phyloP scores from a whole-genome alignment of 2,329 filamentous ascomycete genomes.

The Neoscytalidium dimidiatum region DNA sequence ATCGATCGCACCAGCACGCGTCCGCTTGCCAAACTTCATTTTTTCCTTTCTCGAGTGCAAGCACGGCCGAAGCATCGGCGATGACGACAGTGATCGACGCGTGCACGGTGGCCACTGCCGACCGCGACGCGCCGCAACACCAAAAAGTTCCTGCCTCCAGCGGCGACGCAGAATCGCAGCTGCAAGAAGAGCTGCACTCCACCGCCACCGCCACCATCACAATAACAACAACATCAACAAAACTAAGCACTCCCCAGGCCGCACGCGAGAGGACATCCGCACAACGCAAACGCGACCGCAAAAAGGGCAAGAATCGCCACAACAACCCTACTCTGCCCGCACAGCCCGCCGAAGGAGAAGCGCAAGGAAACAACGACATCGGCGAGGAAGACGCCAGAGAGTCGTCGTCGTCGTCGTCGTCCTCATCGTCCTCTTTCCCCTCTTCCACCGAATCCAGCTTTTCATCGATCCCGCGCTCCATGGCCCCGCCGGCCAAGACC shows the following conservation, averaged over 20 bases:
- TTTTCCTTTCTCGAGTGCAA: neutral
- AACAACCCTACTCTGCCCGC: neutral
- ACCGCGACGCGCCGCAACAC: constrained; percentile 13
- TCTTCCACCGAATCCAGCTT: neutral
- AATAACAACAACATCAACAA: no score
- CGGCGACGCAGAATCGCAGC: neutral
- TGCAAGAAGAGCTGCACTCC: neutral
- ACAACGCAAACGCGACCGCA: neutral
- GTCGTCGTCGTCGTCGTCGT: neutral
- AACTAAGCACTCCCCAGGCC: neutral
- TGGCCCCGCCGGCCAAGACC: neutral
- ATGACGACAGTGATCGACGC: constrained; percentile 7
- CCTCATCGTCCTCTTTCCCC: neutral
- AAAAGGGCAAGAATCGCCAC: neutral
- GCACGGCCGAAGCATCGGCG: neutral
- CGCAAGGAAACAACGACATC: neutral
- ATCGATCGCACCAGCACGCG: neutral
- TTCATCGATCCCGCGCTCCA: neutral
- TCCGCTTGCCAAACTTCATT: neutral
- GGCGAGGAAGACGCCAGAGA: neutral
- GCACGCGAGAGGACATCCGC: neutral
- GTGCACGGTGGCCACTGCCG: neutral
- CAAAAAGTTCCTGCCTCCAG: constrained; percentile 4
- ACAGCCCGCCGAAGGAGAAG: neutral
- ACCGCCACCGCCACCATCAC: neutral